Conservation (phyloP, 1,139 yeast genomes). For the Taphrina deformans region DNA sequence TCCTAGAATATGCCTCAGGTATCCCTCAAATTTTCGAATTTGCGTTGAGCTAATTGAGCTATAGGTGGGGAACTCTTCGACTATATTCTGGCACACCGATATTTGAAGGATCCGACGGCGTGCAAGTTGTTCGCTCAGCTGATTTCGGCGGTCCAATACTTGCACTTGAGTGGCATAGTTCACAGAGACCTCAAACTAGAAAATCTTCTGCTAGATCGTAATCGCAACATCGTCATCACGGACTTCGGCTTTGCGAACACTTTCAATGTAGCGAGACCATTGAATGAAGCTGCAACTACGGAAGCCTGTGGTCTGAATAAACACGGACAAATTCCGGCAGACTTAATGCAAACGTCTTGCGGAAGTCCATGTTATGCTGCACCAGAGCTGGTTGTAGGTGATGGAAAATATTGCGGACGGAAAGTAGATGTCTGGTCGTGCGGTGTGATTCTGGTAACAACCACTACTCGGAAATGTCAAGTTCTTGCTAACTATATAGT, state of each 20-base stretch:
- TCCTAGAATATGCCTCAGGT: slow-evolving; percentile 87
- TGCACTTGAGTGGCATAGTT: slow-evolving; percentile 79
- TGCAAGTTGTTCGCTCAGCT: slow-evolving; percentile 88
- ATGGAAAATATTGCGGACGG: slow-evolving; percentile 84
- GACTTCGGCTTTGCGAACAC: slow-evolving; percentile 94
- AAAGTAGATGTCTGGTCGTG: slow-evolving; percentile 97
- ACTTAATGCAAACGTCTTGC: slow-evolving; percentile 91
- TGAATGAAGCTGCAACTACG: too few relatives aligned
- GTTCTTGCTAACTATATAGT: slow-evolving; percentile 44
- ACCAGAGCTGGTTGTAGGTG: slow-evolving; percentile 89
- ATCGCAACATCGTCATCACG: slow-evolving; percentile 73
- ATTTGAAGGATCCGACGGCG: slow-evolving; percentile 81
- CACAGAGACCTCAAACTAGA: slow-evolving; percentile 75
- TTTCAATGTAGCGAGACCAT: slow-evolving; percentile 62
- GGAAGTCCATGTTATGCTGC: slow-evolving; percentile 99
- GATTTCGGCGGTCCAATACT: slow-evolving; percentile 88
- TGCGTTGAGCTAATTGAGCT: background rate
- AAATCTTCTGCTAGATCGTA: slow-evolving; percentile 72
- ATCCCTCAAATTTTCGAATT: background rate
- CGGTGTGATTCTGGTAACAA: slow-evolving; percentile 71
- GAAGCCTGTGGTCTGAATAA: too few relatives aligned
- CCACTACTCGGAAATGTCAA: too few relatives aligned
- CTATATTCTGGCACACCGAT: slow-evolving; percentile 81
- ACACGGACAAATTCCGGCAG: slow-evolving; percentile 44
- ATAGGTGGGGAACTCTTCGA: slow-evolving; percentile 89